Base-by-base conservation (phyloP, 2,329 filamentous ascomycete species). In the Fusarium nelsonii region DNA sequence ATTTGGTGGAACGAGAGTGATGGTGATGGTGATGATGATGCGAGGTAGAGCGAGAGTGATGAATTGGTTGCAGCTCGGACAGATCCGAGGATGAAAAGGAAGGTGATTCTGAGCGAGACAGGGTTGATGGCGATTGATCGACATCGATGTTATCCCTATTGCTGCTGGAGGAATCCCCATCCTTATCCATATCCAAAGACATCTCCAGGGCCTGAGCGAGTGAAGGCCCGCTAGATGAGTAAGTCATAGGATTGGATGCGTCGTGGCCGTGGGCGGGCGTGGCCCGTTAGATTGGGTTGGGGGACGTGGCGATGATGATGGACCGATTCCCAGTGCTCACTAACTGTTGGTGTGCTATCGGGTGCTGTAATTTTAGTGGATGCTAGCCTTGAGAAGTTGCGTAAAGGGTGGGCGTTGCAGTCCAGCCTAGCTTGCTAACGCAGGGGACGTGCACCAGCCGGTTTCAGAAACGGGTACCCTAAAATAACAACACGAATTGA, bases 171-270 rank as follows among this genome's bases (percentile, higher is more conserved):
- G 48, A 51, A 68, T 71, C 70, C 62, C 46, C 40, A 46, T 64
- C 44, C 59, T 40, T 44, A 73, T 71, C 69, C 44, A 71, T 70
- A 60, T 72, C 63, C 54, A 63, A 64, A 65, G 70, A 57, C 46
- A 72, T 70, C 63, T 70, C 63, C 54, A 74, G 72, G 75, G 76
- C 72, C 77, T 79, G 78, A 78, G 76, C 70, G 78, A 79, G 77
- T 78, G 77, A 79, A 80, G 78, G 70, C 77, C 74, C 69, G 71
- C 64, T 76, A 65, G 71, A 72, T 72, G 69, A 75, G 70, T 75
- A 77, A 75, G 78, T 78, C 78, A 79, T 80, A 48, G 65, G 44
- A 46, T 46, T 56, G 59, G 58, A 58, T 63, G 69, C 68, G 59
- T 67, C 60, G 71, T 68, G 73, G 72, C 72, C 69, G 74, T 73